These are phyloP conservation scores for Mycosphaerella arachidis DNA, from an alignment of 2,329 filamentous ascomycete species.

Conservation along the genomic window DNA sequence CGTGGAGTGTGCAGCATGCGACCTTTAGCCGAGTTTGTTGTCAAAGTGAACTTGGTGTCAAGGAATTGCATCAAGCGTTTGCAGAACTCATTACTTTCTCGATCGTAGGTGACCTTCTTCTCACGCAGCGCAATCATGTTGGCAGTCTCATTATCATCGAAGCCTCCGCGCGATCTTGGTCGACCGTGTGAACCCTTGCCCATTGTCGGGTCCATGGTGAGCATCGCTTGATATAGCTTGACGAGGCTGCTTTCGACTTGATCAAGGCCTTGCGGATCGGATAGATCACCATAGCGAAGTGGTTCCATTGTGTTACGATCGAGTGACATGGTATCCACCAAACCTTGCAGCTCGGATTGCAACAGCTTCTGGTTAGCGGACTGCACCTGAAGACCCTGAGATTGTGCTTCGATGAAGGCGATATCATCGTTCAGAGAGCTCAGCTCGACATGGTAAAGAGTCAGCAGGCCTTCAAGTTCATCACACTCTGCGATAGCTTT, in stretches of 20 bases:
- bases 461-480: conserved; percentile 88
- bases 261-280: conserved; percentile 64
- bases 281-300: conserved; percentile 68
- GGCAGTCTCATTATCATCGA: conserved; percentile 64
- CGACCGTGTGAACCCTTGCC: conserved; percentile 48
- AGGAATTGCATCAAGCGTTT: conserved; percentile 77
- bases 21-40: conserved; percentile 54
- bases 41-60: conserved; percentile 71
- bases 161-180: conserved; percentile 48
- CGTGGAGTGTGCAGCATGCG: conserved; percentile 34
- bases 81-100: conserved; percentile 72
- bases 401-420: conserved; percentile 93
- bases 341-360: conserved; percentile 78
- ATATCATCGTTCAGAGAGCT: conserved; percentile 93
- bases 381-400: conserved; percentile 93
- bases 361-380: conserved; percentile 94
- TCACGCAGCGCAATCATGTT: conserved; percentile 92
- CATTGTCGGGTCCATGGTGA: conserved; percentile 83
- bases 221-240: conserved; percentile 84
- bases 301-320: conserved; percentile 70
- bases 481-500: conserved; percentile 91
- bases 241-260: conserved; percentile 74
- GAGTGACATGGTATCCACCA: conserved; percentile 90
- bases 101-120: conserved; percentile 83
- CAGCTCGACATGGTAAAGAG: conserved; percentile 89